These are phyloP conservation scores for Petunia axillaris DNA, from an alignment of 257 asterid species.

Conservation along the genomic window DNA sequence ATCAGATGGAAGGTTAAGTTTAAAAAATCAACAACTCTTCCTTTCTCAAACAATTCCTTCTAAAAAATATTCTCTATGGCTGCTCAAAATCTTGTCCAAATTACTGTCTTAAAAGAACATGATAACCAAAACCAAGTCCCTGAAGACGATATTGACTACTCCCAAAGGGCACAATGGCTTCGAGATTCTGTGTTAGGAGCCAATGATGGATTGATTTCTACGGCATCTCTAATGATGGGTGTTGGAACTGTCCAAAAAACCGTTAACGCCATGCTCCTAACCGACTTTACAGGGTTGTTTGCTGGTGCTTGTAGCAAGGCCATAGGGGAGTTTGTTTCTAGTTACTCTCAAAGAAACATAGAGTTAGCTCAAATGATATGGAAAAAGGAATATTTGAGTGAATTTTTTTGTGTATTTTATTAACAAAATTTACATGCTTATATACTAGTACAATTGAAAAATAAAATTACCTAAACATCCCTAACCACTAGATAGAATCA, in stretches of 20 bases:
- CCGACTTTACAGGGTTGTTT: slow-evolving; percentile 59
- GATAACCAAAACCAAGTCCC: slow-evolving; percentile 27
- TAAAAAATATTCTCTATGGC: slow-evolving; percentile 41
- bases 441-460: too few relatives aligned
- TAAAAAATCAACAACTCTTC: neutral
- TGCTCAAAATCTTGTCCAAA: slow-evolving; percentile 43
- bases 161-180: slow-evolving; percentile 69
- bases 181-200: slow-evolving; percentile 73
- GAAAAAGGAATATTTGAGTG: too few relatives aligned
- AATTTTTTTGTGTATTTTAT: too few relatives aligned
- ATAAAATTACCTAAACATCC: too few relatives aligned
- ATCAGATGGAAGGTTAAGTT: neutral
- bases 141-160: slow-evolving; percentile 51
- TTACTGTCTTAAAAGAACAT: slow-evolving; percentile 30
- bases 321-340: slow-evolving; percentile 70
- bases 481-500: too few relatives aligned
- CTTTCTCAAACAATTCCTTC: neutral
- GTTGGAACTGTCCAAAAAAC: slow-evolving; percentile 59
- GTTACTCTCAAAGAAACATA: slow-evolving; percentile 59
- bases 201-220: slow-evolving; percentile 62
- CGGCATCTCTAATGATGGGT: slow-evolving; percentile 69
- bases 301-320: slow-evolving; percentile 84
- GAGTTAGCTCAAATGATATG: slow-evolving; percentile 52
- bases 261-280: slow-evolving; percentile 53
- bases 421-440: too few relatives aligned